A percentile compares a stretch with the other conserved stretches of the same genome.
Conservation (phyloP, 495 filamentous ascomycete genomes). For the Tuber umbilicatum region DNA sequence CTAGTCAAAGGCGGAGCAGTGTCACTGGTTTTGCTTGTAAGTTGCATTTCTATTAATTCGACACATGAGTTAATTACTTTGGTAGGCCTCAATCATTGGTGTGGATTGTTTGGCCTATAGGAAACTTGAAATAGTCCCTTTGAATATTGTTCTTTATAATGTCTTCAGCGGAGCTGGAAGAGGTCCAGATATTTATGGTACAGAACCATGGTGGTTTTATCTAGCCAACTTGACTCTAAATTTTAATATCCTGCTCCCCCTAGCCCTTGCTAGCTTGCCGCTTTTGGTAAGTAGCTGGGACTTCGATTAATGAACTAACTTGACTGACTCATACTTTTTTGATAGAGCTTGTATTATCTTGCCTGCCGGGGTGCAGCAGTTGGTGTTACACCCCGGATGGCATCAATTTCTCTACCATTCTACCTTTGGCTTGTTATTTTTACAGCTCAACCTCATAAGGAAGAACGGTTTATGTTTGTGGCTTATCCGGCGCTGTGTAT, state of each 20-base stretch:
- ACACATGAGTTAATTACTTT: slow-evolving; percentile 14
- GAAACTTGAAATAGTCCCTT: slow-evolving; percentile 67
- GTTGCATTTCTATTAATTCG: slow-evolving; percentile 40
- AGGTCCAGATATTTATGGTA: slow-evolving; percentile 91
- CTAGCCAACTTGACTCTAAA: slow-evolving; percentile 84
- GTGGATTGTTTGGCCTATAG: slow-evolving; percentile 78
- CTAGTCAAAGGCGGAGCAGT: slow-evolving; percentile 61
- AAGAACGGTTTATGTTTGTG: slow-evolving; percentile 98
- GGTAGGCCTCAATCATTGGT: slow-evolving; percentile 50
- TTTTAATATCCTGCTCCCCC: slow-evolving; percentile 87
- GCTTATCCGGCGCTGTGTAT: slow-evolving; percentile 88
- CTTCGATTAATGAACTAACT: slow-evolving; percentile 45
- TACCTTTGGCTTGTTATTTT: slow-evolving; percentile 95
- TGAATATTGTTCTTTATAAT: slow-evolving; percentile 95
- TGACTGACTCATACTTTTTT: background rate
- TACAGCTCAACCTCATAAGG: slow-evolving; percentile 88
- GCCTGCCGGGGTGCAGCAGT: background rate
- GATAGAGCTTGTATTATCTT: slow-evolving; percentile 16
- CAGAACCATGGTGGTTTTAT: slow-evolving; percentile 96
- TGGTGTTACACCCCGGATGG: slow-evolving; percentile 34
- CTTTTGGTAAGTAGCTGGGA: slow-evolving; percentile 46
- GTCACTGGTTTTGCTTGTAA: slow-evolving; percentile 63
- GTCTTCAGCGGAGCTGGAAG: slow-evolving; percentile 68
- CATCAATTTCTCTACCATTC: slow-evolving; percentile 67
- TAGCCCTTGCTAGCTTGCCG: slow-evolving; percentile 70